A percentile compares a stretch with the other conserved stretches of the same genome.
Conservation (phyloP, 768 basidiomycete species). For the Boletus sp. region DNA sequence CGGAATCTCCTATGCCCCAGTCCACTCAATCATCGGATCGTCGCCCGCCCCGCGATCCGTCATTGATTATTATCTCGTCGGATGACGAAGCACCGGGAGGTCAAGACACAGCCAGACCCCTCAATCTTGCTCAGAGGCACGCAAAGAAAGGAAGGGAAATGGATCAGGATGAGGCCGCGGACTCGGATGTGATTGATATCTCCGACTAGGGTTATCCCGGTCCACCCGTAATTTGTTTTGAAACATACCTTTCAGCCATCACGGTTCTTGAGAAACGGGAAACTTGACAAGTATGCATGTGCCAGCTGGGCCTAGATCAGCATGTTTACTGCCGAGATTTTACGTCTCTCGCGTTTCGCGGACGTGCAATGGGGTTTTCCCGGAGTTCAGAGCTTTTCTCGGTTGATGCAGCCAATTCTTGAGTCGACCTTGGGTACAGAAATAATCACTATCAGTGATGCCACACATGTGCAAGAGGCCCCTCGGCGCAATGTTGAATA, state of each 20-base stretch:
- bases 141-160: slow-evolving; percentile 11
- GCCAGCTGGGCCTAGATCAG: too few species aligned
- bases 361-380: neutral
- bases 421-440: too few species aligned
- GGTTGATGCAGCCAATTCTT: too few species aligned
- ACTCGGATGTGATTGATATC: slow-evolving; percentile 56
- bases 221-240: neutral
- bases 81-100: slow-evolving; percentile 12
- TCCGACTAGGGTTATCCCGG: slow-evolving; percentile 29
- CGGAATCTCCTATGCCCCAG: slow-evolving; percentile 9
- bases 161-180: slow-evolving; percentile 33
- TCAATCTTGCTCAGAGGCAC: slow-evolving; percentile 8
- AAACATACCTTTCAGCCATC: neutral
- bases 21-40: slow-evolving; percentile 18
- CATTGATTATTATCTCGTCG: slow-evolving; percentile 21
- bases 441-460: too few species aligned
- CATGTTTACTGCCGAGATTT: neutral
- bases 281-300: neutral
- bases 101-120: neutral
- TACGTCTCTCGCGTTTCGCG: neutral
- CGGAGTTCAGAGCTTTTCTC: too few species aligned
- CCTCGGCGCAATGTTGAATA: neutral
- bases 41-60: slow-evolving; percentile 19
- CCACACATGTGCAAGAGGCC: neutral
- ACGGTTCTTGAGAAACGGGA: neutral